Base-by-base conservation (phyloP, 2,329 filamentous ascomycete genomes). In the Arthroderma uncinatum region DNA sequence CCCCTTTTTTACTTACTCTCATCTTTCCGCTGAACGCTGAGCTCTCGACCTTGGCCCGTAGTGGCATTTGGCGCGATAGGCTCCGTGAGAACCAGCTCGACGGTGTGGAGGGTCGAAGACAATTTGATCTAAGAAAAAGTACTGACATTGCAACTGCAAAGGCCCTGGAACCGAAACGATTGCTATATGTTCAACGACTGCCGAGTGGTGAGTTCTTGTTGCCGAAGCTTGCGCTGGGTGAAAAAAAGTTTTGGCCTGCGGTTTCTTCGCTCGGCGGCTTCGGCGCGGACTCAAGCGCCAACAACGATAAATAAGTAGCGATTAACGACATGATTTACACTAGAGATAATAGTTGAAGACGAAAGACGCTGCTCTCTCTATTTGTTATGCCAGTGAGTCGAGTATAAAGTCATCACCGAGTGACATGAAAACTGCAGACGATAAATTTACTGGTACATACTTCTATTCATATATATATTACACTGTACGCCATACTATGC, bases 41-140 rank as follows among this genome's bases (percentile, higher is more conserved):
- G 70, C 81, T 80, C 67, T 79, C 74, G 63, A 90, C 79, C 73
- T 87, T 92, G 61, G 87, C 87, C 76, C 83, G 84, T 62, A 95
- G 79, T 70, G 89, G 89, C 89, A 95, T 95, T 58, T 66, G 73
- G 61, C 71, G 71, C 60, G 68, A 64, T 28, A 67, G 64, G 63
- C 66, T 66, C 68, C 72, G 71, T 67, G 73, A 76, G 70, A 71
- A 68, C 73, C 73, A 73, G 71, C 73, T 75, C 72, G 71, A 68
- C 71, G 73, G 72, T 63, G 69, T 69, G 56, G 68, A 62, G 59
- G 70, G 66, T 60, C 71, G 70, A 63, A 63, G 66, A 56, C 70
- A 66, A 62, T 65, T 68, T 61, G 67, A 67, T 67, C 73, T 70
- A 61, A 72, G 68, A 65, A 76, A 74, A 74, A 76, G 76, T 62